Conservation (phyloP, 768 basidiomycete genomes). For the Rhizopogon vesiculosus region DNA sequence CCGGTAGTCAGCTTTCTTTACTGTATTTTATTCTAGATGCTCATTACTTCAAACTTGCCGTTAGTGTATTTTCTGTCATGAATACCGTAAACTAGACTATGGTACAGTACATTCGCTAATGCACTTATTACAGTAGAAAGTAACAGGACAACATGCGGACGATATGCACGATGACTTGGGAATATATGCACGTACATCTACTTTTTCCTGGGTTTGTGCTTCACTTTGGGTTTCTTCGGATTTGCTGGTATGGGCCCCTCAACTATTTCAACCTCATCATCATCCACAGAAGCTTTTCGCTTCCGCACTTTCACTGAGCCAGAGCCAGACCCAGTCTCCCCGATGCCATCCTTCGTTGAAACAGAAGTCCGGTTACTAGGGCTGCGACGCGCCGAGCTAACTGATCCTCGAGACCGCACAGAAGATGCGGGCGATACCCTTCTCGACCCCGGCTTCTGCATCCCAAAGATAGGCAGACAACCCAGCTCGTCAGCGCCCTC, state of each 20-base stretch:
- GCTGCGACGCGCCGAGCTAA: constrained; percentile 38
- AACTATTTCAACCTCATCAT: constrained; percentile 52
- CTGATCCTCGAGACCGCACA: constrained; percentile 34
- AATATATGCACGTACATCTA: constrained; percentile 9
- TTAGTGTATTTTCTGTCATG: constrained; percentile 2
- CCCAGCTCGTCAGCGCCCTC: constrained; percentile 28
- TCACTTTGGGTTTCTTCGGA: constrained; percentile 29
- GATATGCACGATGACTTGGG: background rate
- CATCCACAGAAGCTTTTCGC: constrained; percentile 41
- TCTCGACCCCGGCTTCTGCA: constrained; percentile 24
- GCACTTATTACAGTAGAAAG: constrained; percentile 1
- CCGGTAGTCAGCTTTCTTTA: constrained; percentile 3
- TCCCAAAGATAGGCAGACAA: constrained; percentile 19
- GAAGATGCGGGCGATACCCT: constrained; percentile 48
- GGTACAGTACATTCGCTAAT: background rate
- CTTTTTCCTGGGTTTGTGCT: constrained; percentile 40
- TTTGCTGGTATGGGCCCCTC: constrained; percentile 38
- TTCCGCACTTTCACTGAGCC: constrained; percentile 28
- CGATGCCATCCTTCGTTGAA: constrained; percentile 41
- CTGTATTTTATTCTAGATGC: background rate
- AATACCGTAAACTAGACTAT: background rate
- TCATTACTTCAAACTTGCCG: background rate
- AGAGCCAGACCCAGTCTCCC: background rate
- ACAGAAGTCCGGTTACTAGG: constrained; percentile 43
- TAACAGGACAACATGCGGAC: background rate